Evolutionary conservation across 139 green algal genomes (phyloP).

Genomic region (Monoraphidium neglectum): DNA sequence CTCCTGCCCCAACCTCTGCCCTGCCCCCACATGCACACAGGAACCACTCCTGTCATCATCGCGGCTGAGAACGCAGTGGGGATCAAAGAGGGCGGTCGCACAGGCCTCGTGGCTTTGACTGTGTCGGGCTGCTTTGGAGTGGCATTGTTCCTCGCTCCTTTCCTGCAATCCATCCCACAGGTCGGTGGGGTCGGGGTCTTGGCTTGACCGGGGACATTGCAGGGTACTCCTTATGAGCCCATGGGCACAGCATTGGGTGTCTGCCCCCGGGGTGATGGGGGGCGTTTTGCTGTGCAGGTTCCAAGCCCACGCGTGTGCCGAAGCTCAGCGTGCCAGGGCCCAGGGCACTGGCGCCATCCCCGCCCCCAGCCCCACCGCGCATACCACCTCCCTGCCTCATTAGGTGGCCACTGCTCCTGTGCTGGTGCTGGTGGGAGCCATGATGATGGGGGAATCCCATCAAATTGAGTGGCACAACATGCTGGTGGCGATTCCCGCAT

Average conservation of each 20-base stretch:
- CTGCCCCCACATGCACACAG: neutral
- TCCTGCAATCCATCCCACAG: constrained; percentile 28
- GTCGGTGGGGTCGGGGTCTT: too few relatives aligned
- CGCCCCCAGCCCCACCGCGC: neutral
- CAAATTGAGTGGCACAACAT: constrained; percentile 55
- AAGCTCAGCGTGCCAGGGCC: neutral
- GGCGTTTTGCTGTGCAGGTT: too few relatives aligned
- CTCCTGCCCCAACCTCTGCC: too few relatives aligned
- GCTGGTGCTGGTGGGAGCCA: constrained; percentile 51
- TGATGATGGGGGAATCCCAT: constrained; percentile 54
- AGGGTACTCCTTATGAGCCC: too few relatives aligned
- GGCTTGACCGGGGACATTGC: too few relatives aligned
- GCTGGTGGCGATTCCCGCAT: constrained; percentile 45
- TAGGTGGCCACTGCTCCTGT: constrained; percentile 42
- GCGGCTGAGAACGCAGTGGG: constrained; percentile 51
- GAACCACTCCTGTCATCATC: constrained; percentile 55
- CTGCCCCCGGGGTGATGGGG: too few relatives aligned
- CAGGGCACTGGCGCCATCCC: neutral
- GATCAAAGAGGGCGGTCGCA: constrained; percentile 57
- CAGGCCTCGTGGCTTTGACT: constrained; percentile 43
- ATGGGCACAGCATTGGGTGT: too few relatives aligned
- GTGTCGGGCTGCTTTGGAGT: constrained; percentile 42
- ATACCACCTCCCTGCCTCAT: too few relatives aligned
- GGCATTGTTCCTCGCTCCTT: constrained; percentile 44
- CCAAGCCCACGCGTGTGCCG: too few relatives aligned